phyloP scores from a whole-genome alignment of 2,329 filamentous ascomycete species.

The Botrytis cinerea region DNA sequence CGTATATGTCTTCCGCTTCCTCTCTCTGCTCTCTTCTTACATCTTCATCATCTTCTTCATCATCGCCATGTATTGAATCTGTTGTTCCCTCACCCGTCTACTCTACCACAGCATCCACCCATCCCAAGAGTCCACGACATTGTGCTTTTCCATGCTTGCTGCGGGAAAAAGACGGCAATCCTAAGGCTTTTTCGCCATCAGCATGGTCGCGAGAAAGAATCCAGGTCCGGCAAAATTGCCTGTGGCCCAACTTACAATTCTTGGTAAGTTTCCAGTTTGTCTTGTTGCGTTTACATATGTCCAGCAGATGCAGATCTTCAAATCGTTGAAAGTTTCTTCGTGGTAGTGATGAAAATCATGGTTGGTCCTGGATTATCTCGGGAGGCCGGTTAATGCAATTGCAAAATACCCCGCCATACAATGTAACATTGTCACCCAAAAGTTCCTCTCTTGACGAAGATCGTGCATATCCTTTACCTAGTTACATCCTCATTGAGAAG shows the following conservation, averaged over 20 bases:
- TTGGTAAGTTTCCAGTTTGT: slow-evolving; percentile 58
- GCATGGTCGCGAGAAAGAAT: slow-evolving; percentile 33
- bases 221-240: slow-evolving; percentile 64
- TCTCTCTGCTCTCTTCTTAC: not conserved
- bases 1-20: not conserved
- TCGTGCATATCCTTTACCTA: not conserved
- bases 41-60: not conserved
- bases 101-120: too few species aligned
- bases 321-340: slow-evolving; percentile 25
- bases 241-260: slow-evolving; percentile 71
- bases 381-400: slow-evolving; percentile 1
- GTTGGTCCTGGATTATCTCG: not conserved
- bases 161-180: not conserved
- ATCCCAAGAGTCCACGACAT: not conserved
- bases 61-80: not conserved
- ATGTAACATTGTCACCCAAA: not conserved
- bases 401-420: not conserved
- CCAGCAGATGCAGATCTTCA: slow-evolving; percentile 22
- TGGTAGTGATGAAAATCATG: not conserved
- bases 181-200: not conserved
- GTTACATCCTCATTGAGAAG: not conserved
- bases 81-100: not conserved
- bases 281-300: not conserved
- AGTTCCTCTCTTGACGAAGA: not conserved
- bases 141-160: not conserved